Conservation (phyloP, 768 basidiomycete species). For the Dentipellis sp. region DNA sequence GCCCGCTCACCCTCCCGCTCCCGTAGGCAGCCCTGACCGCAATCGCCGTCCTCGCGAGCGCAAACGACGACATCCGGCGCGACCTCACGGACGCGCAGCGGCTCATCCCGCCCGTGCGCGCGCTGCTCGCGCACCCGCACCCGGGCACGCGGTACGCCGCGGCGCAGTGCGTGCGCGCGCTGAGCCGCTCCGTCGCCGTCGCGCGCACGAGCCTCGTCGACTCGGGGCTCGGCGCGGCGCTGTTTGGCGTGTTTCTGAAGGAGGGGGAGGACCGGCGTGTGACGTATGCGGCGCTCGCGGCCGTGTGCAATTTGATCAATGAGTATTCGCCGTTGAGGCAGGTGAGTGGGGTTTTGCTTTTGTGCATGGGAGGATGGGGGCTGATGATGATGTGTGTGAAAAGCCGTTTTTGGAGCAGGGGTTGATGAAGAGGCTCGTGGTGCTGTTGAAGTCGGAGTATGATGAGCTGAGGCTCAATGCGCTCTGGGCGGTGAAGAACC, state of each 20-base stretch:
- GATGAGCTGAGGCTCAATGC: slow-evolving; percentile 54
- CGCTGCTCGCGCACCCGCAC: slow-evolving; percentile 48
- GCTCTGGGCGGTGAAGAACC: slow-evolving; percentile 84
- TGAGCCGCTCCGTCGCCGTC: slow-evolving; percentile 72
- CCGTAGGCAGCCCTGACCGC: slow-evolving; percentile 62
- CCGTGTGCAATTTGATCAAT: slow-evolving; percentile 78
- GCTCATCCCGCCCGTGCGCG: slow-evolving; percentile 45
- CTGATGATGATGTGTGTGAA: not conserved
- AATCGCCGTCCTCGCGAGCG: slow-evolving; percentile 64
- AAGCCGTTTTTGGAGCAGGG: slow-evolving; percentile 64
- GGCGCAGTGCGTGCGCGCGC: slow-evolving; percentile 75
- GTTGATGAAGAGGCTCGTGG: slow-evolving; percentile 53
- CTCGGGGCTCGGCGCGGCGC: slow-evolving; percentile 61
- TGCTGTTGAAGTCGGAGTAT: slow-evolving; percentile 45
- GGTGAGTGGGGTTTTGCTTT: slow-evolving; percentile 37
- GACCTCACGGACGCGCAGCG: slow-evolving; percentile 51
- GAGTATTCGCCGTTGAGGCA: slow-evolving; percentile 76
- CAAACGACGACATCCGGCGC: slow-evolving; percentile 64
- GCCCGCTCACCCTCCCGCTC: not conserved
- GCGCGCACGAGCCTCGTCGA: slow-evolving; percentile 82
- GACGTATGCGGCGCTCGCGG: slow-evolving; percentile 57
- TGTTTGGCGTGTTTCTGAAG: slow-evolving; percentile 50
- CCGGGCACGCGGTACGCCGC: slow-evolving; percentile 78
- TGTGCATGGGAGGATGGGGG: slow-evolving; percentile 33
- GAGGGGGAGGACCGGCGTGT: slow-evolving; percentile 63